These are phyloP conservation scores for Colletotrichum lindemuthianum DNA, from an alignment of 2,329 filamentous ascomycete species.

Conservation along the genomic window DNA sequence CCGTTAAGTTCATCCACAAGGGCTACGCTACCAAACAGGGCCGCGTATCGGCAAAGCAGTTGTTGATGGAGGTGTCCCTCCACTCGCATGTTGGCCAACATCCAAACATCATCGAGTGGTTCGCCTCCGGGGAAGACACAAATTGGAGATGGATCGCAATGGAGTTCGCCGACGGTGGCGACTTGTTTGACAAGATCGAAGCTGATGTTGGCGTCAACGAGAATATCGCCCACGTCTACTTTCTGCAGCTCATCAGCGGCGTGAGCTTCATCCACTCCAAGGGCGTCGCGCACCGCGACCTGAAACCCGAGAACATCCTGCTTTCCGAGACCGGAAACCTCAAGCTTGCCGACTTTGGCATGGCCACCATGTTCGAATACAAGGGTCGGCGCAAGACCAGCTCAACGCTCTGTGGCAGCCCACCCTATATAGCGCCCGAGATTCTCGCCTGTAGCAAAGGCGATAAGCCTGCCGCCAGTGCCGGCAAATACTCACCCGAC, in stretches of 20 bases:
- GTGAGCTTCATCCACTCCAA: conserved; percentile 97
- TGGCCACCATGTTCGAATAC: conserved; percentile 93
- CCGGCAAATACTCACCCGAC: conserved; percentile 77
- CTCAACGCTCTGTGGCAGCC: conserved; percentile 91
- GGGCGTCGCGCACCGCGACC: conserved; percentile 90
- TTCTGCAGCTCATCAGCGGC: conserved; percentile 88
- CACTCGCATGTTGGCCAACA: conserved; percentile 91
- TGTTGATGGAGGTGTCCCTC: conserved; percentile 89
- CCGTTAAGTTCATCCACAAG: conserved; percentile 99
- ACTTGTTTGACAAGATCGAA: conserved; percentile 99
- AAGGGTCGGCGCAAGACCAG: conserved; percentile 85
- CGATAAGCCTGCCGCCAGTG: conserved; percentile 58
- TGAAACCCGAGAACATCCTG: conserved; percentile 96
- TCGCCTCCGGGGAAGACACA: conserved; percentile 84
- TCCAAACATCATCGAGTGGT: conserved; percentile 93
- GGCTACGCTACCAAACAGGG: conserved; percentile 91
- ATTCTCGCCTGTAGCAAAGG: conserved; percentile 69
- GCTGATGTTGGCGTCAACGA: conserved; percentile 94
- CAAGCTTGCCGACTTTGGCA: conserved; percentile 96
- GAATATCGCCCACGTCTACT: conserved; percentile 97
- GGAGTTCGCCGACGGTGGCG: conserved; percentile 94
- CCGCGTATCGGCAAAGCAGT: conserved; percentile 87
- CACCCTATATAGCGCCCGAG: conserved; percentile 97
- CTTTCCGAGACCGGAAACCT: conserved; percentile 85
- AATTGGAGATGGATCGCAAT: conserved; percentile 98